Percentiles rank a stretch among this genome's conserved stretches.
These are phyloP conservation scores for Trichomonas tenax DNA, from an alignment of 208 protist species.

Conservation along the genomic window DNA sequence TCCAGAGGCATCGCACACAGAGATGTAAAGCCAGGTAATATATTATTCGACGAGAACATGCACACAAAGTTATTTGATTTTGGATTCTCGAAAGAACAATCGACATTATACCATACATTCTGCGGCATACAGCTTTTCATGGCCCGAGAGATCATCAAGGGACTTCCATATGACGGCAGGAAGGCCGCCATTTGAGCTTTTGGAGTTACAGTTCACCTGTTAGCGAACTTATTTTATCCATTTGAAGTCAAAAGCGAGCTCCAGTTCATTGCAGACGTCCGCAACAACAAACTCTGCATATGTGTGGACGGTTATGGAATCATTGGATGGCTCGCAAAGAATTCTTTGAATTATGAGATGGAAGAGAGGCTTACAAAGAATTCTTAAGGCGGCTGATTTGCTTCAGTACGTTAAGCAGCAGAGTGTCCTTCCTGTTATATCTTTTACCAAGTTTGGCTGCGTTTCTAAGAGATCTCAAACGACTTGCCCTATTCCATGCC, in stretches of 20 bases:
- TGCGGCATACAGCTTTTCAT: neutral
- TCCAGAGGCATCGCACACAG: slow-evolving; percentile 38
- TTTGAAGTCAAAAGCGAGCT: neutral
- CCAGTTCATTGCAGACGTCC: neutral
- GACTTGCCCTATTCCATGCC: too few species aligned
- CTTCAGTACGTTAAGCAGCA: too few species aligned
- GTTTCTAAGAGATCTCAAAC: too few species aligned
- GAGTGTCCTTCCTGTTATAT: too few species aligned
- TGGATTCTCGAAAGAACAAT: neutral
- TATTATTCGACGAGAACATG: neutral
- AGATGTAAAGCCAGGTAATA: slow-evolving; percentile 42
- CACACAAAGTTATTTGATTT: neutral
- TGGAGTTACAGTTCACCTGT: neutral
- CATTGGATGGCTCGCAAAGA: too few species aligned
- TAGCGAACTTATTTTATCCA: neutral
- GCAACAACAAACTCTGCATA: neutral
- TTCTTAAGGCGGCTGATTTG: too few species aligned
- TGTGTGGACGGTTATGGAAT: too few species aligned
- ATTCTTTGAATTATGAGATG: too few species aligned
- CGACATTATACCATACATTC: neutral
- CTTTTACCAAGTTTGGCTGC: too few species aligned
- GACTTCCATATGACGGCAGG: neutral
- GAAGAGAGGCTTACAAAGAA: too few species aligned
- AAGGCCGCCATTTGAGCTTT: neutral
- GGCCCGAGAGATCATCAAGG: neutral